Evolutionary conservation across 2,329 filamentous ascomycete species (phyloP).

Genomic region (Aureobasidium sp.): DNA sequence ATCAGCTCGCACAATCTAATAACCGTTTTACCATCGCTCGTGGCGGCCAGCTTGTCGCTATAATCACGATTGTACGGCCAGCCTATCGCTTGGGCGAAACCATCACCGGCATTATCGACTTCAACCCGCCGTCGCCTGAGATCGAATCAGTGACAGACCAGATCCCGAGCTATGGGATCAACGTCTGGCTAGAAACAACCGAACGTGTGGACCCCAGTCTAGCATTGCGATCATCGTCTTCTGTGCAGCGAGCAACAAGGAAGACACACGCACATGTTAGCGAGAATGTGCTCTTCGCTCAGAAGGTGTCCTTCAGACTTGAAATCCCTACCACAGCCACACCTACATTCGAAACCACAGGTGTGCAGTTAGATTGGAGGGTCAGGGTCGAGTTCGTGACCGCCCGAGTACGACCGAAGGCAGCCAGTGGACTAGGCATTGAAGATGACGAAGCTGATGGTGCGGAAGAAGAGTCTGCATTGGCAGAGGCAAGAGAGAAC

Average conservation of each 20-base stretch:
- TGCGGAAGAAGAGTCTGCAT: slow-evolving; percentile 48
- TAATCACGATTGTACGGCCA: slow-evolving; percentile 80
- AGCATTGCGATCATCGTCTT: slow-evolving; percentile 76
- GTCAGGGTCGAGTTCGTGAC: slow-evolving; percentile 90
- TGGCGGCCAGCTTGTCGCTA: slow-evolving; percentile 83
- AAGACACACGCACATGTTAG: slow-evolving; percentile 71
- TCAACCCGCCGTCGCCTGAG: slow-evolving; percentile 41
- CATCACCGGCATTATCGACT: slow-evolving; percentile 78
- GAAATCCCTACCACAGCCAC: slow-evolving; percentile 78
- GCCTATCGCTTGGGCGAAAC: slow-evolving; percentile 85
- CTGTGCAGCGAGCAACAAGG: slow-evolving; percentile 78
- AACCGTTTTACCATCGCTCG: slow-evolving; percentile 94
- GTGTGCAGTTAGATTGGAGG: slow-evolving; percentile 81
- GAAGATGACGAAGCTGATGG: slow-evolving; percentile 53
- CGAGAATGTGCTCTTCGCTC: slow-evolving; percentile 75
- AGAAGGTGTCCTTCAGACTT: slow-evolving; percentile 70
- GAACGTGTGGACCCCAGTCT: slow-evolving; percentile 76
- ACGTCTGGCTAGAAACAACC: slow-evolving; percentile 75
- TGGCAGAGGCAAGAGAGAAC: slow-evolving; percentile 46
- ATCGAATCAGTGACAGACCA: background rate
- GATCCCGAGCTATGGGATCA: slow-evolving; percentile 78
- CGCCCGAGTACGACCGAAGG: slow-evolving; percentile 43
- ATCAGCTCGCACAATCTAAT: slow-evolving; percentile 41
- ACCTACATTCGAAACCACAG: slow-evolving; percentile 86
- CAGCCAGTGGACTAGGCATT: slow-evolving; percentile 19